Evolutionary conservation across 495 filamentous ascomycete genomes (phyloP).

Genomic region (Penicillium malachiteum): DNA sequence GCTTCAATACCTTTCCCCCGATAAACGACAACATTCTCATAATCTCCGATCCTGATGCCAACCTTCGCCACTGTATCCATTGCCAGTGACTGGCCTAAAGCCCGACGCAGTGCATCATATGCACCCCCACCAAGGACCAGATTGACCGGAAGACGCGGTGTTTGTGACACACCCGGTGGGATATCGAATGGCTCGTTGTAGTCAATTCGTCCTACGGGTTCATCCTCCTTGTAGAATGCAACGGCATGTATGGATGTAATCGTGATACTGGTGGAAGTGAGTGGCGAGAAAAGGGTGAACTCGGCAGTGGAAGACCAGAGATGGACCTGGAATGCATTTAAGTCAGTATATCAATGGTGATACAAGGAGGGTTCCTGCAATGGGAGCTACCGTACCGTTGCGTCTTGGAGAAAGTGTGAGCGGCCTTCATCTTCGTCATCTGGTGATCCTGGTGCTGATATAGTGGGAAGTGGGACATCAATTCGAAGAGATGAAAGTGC

Average conservation of each 20-base stretch:
- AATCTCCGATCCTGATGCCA: conserved; percentile 67
- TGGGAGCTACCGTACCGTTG: conserved; percentile 57
- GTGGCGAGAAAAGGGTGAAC: conserved; percentile 79
- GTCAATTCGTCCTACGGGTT: conserved; percentile 71
- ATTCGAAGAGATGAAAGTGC: conserved; percentile 68
- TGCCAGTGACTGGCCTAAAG: conserved; percentile 79
- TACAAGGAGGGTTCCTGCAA: conserved; percentile 1
- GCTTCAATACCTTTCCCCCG: conserved; percentile 73
- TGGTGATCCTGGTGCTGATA: conserved; percentile 46
- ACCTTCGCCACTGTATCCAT: conserved; percentile 76
- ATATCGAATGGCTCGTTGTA: conserved; percentile 74
- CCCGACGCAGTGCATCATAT: conserved; percentile 74
- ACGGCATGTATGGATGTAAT: conserved; percentile 80
- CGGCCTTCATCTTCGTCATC: conserved; percentile 42
- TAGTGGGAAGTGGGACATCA: conserved; percentile 65
- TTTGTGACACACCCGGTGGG: conserved; percentile 66
- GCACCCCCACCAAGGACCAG: conserved; percentile 76
- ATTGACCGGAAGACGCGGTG: conserved; percentile 76
- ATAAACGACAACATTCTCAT: conserved; percentile 68
- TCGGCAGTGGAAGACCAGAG: conserved; percentile 81
- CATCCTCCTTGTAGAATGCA: conserved; percentile 76
- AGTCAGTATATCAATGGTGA: background rate
- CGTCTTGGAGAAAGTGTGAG: conserved; percentile 74
- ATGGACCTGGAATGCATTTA: conserved; percentile 60
- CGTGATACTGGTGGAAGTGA: conserved; percentile 65